Evolutionary conservation across 345 rosid genomes (phyloP), one percentile per base, ranked within the genome.

Genomic region (Viola odorata): DNA sequence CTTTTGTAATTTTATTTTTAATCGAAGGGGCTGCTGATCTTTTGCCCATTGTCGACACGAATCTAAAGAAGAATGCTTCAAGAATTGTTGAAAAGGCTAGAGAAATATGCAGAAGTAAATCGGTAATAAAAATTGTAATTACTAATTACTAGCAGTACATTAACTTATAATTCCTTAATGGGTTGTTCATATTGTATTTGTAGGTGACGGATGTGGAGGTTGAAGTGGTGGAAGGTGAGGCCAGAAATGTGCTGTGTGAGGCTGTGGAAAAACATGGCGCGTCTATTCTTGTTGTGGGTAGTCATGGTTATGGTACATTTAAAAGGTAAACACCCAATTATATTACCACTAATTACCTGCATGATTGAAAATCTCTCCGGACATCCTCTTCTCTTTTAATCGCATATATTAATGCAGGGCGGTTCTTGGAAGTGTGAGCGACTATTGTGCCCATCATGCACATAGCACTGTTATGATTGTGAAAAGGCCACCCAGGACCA

Each of bases 261-360:
- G 75, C 70, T 1, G 80, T 61, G 3, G 78, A 78, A 6, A 83
- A 56, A 57, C 68, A 73, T 41, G 67, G 72, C 3, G 73, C 83
- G 37, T 13, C 75, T 9, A 55, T 72, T 15, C 52, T 83, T 59
- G 74, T 79, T 14, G 40, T 85, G 53, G 88, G 88, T 13, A 76
- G 82, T 12, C 86, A 76, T 64, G 79, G 81, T 37, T 76, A 83
- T 52, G 79, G 78, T 58, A 56, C 62, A 57, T 60, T 81, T 6
- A 80, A 76, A 69, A 82, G 77, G 77, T 77, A 65, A 8, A 36
- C 9, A 37, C 36, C 44, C 38, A 12, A 8, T 7, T 37, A 7
- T 55, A 10, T 37, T 7, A 55, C n/a, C n/a, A n/a, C n/a, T n/a
- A n/a, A n/a, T n/a, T n/a, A n/a, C n/a, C n/a, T n/a, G n/a, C n/a